phyloP scores from a whole-genome alignment of 352 stramenopile genomes.

The Pythium chondricola region DNA sequence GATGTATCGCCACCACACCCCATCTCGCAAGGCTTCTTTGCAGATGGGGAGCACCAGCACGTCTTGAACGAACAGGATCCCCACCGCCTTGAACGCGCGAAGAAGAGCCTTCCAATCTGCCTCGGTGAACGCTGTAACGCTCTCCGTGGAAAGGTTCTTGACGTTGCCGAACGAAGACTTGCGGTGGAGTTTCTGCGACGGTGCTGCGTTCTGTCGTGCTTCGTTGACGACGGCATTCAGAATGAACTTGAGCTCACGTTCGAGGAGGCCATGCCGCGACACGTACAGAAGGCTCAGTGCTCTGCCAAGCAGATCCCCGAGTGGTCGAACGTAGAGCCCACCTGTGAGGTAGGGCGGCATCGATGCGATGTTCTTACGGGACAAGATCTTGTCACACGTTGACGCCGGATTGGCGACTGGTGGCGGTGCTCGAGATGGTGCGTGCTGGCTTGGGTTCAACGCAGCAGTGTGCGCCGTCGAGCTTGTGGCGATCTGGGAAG shows the following conservation, averaged over 20 bases:
- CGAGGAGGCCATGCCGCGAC: slow-evolving; percentile 80
- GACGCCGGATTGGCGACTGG: neutral
- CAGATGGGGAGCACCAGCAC: slow-evolving; percentile 87
- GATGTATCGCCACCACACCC: slow-evolving; percentile 86
- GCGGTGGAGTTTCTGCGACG: slow-evolving; percentile 12
- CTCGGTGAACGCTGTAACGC: slow-evolving; percentile 51
- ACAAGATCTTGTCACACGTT: slow-evolving; percentile 14
- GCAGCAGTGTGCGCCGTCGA: neutral
- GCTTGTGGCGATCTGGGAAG: neutral
- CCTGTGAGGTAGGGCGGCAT: slow-evolving; percentile 58
- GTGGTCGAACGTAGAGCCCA: slow-evolving; percentile 36
- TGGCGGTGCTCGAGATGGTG: too few relatives aligned
- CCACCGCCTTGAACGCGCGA: slow-evolving; percentile 58
- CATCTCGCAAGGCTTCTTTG: slow-evolving; percentile 81
- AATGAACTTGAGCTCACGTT: slow-evolving; percentile 83
- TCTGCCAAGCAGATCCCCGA: slow-evolving; percentile 70
- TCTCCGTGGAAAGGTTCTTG: slow-evolving; percentile 21
- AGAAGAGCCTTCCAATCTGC: slow-evolving; percentile 67
- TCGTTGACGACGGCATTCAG: slow-evolving; percentile 56
- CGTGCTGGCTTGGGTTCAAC: too few relatives aligned
- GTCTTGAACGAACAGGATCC: slow-evolving; percentile 75
- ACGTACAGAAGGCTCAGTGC: slow-evolving; percentile 86
- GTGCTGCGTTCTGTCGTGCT: slow-evolving; percentile 14
- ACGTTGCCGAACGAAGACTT: slow-evolving; percentile 29
- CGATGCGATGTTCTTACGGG: slow-evolving; percentile 6